Conservation (phyloP, 805 yeast species). For the Yamadazyma insecticola region DNA sequence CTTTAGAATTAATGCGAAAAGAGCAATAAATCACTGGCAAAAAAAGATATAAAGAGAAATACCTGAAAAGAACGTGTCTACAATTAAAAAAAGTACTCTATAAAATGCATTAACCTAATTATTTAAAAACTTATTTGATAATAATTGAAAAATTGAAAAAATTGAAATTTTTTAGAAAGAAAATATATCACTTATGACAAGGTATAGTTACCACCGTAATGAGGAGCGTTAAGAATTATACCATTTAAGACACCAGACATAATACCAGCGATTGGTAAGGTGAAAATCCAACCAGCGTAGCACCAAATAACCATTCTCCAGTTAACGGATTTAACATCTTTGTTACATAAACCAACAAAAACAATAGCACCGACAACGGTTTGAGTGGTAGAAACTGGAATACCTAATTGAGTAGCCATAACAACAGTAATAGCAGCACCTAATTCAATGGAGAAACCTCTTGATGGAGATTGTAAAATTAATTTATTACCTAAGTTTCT, state of each 20-base stretch:
- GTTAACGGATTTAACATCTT: constrained; percentile 58
- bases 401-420: constrained; percentile 67
- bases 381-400: constrained; percentile 77
- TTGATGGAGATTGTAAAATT: constrained; percentile 70
- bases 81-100: no score
- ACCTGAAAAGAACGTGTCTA: no score
- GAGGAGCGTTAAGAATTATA: constrained; percentile 62
- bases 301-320: constrained; percentile 77
- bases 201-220: constrained; percentile 26
- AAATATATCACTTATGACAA: constrained; percentile 4
- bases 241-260: constrained; percentile 65
- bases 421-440: constrained; percentile 76
- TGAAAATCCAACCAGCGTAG: constrained; percentile 67
- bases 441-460: constrained; percentile 73
- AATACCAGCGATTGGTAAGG: constrained; percentile 70
- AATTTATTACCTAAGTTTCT: constrained; percentile 66
- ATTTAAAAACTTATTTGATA: no score
- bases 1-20: no score
- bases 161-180: not conserved
- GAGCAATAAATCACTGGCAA: no score
- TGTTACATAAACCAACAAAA: constrained; percentile 69
- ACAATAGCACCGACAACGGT: constrained; percentile 77
- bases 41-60: no score
- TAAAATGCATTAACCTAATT: no score
- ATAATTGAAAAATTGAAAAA: no score